phyloP scores from a whole-genome alignment of 2,329 filamentous ascomycete species.

The Nannizzia gypsea region DNA sequence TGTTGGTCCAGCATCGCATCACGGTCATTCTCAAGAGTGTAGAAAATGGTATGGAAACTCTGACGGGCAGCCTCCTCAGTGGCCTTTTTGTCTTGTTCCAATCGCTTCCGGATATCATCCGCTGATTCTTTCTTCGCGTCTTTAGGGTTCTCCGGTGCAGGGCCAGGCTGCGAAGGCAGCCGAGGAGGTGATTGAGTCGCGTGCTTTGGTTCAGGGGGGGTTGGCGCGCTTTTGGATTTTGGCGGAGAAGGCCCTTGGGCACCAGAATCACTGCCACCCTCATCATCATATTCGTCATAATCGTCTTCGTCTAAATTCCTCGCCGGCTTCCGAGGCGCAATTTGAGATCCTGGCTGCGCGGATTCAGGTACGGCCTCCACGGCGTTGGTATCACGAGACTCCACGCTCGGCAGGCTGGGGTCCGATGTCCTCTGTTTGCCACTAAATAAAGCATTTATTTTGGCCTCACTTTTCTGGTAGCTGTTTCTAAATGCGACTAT shows the following conservation, averaged over 20 bases:
- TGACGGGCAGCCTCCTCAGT: slow-evolving; percentile 80
- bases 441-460: slow-evolving; percentile 64
- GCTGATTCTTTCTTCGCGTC: slow-evolving; percentile 50
- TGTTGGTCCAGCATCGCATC: slow-evolving; percentile 97
- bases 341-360: slow-evolving; percentile 26
- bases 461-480: slow-evolving; percentile 64
- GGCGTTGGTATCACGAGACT: slow-evolving; percentile 21
- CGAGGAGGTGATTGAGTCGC: slow-evolving; percentile 56
- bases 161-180: slow-evolving; percentile 51
- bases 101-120: slow-evolving; percentile 81
- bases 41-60: slow-evolving; percentile 87
- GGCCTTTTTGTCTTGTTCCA: slow-evolving; percentile 83
- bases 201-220: slow-evolving; percentile 48
- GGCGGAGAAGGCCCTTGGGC: slow-evolving; percentile 29
- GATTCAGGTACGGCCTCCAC: slow-evolving; percentile 40
- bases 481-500: slow-evolving; percentile 63
- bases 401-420: slow-evolving; percentile 41
- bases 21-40: slow-evolving; percentile 87
- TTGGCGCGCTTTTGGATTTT: slow-evolving; percentile 40
- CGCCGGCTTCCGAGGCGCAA: slow-evolving; percentile 44
- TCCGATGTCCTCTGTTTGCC: slow-evolving; percentile 30
- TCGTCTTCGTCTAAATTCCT: slow-evolving; percentile 70
- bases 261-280: slow-evolving; percentile 45
- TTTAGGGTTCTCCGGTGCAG: slow-evolving; percentile 50
- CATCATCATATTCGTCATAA: slow-evolving; percentile 55